These are phyloP conservation scores for Dichomitus squalens DNA, from an alignment of 1,284 basidiomycete genomes.

Conservation along the genomic window DNA sequence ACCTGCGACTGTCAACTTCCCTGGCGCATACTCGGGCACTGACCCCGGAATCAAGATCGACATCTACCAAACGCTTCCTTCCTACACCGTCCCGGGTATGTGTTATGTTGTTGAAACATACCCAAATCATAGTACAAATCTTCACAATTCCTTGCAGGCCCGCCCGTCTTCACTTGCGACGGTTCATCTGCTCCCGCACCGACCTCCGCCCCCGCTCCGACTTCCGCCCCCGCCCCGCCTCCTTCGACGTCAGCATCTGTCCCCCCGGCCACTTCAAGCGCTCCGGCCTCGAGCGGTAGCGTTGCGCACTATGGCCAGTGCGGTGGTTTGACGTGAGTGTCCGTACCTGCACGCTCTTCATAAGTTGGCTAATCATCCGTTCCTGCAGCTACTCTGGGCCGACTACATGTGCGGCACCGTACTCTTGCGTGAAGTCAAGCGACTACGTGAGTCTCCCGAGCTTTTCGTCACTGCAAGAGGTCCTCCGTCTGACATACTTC, in stretches of 20 bases:
- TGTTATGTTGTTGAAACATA: background rate
- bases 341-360: background rate
- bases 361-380: background rate
- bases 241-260: constrained; percentile 21
- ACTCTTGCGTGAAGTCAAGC: constrained; percentile 17
- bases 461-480: background rate
- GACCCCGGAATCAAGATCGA: constrained; percentile 50
- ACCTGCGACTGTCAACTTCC: constrained; percentile 53
- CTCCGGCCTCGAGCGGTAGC: constrained; percentile 25
- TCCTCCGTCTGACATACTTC: background rate
- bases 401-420: constrained; percentile 18
- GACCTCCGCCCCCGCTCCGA: constrained; percentile 22
- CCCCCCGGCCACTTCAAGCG: constrained; percentile 17
- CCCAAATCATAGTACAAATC: background rate
- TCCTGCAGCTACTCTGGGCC: constrained; percentile 18
- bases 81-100: constrained; percentile 45
- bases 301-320: constrained; percentile 42
- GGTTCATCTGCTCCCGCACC: constrained; percentile 19
- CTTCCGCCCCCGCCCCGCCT: constrained; percentile 30
- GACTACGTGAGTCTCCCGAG: constrained; percentile 21
- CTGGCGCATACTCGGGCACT: constrained; percentile 47
- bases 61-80: constrained; percentile 43
- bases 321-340: constrained; percentile 37
- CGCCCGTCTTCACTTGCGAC: constrained; percentile 33
- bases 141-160: constrained; percentile 10